Evolutionary conservation across 2,329 filamentous ascomycete genomes (phyloP).

Genomic region (Orbilia blumenaviensis): DNA sequence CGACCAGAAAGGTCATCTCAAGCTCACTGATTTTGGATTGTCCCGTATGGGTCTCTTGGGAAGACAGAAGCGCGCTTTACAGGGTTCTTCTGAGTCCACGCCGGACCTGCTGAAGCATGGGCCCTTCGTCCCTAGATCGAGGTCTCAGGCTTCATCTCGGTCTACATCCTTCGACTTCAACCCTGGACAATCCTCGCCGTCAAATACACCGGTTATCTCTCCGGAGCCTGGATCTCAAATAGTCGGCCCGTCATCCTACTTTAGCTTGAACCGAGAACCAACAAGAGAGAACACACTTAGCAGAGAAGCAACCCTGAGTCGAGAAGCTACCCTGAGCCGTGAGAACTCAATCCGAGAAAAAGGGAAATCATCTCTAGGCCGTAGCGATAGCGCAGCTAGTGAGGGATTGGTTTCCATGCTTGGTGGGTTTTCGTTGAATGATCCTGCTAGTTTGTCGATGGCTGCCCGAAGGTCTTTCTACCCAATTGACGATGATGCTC

Average conservation of each 20-base stretch:
- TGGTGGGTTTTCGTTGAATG: conserved; percentile 77
- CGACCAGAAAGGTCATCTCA: conserved; percentile 94
- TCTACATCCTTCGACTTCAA: conserved; percentile 94
- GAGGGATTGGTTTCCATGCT: conserved; percentile 86
- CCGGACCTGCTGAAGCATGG: conserved; percentile 93
- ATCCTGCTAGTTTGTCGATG: conserved; percentile 62
- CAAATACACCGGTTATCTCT: conserved; percentile 84
- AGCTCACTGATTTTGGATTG: conserved; percentile 95
- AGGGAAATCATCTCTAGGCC: conserved; percentile 71
- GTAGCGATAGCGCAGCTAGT: conserved; percentile 92
- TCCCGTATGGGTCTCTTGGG: conserved; percentile 97
- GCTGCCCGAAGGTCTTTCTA: conserved; percentile 66
- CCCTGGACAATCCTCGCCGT: conserved; percentile 76
- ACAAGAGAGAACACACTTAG: conserved; percentile 66
- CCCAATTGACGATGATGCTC: conserved; percentile 75
- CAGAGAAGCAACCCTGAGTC: conserved; percentile 66
- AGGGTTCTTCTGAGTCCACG: conserved; percentile 78
- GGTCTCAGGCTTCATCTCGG: conserved; percentile 86
- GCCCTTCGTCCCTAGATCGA: conserved; percentile 80
- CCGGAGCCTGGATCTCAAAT: conserved; percentile 74
- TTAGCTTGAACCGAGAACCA: conserved; percentile 74
- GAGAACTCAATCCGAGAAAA: conserved; percentile 53
- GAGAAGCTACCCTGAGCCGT: conserved; percentile 65
- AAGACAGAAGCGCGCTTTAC: conserved; percentile 91
- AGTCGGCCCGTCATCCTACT: conserved; percentile 89